Conservation (phyloP, 2,329 filamentous ascomycete species). For the Xylariaceae sp. region DNA sequence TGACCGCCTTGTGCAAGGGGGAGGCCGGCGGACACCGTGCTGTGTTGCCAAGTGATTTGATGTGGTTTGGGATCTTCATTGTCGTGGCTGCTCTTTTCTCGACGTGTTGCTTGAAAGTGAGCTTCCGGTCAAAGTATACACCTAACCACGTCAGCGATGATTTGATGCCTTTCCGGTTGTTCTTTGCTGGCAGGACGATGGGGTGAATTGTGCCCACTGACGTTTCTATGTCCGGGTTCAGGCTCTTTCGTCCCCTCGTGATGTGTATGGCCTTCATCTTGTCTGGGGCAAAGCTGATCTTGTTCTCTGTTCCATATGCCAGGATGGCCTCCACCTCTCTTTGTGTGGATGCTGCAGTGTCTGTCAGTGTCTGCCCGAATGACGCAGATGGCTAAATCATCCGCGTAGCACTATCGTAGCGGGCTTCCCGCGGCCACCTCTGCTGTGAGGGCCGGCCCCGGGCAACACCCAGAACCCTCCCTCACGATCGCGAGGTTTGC, state of each 20-base stretch:
- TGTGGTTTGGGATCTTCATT: not conserved
- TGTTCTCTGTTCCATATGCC: not conserved
- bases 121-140: not conserved
- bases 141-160: not conserved
- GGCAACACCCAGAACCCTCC: no score
- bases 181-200: not conserved
- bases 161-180: not conserved
- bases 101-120: not conserved
- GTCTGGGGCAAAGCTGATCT: not conserved
- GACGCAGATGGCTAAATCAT: not conserved
- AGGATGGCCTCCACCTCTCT: not conserved
- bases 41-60: not conserved
- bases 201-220: no score
- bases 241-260: not conserved
- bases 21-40: not conserved
- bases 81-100: not conserved
- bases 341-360: not conserved
- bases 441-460: no score
- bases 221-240: not conserved
- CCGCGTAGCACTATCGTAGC: not conserved
- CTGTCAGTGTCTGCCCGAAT: not conserved
- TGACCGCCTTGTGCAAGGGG: not conserved
- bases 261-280: not conserved
- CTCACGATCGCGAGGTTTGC: no score
- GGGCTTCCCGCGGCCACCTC: not conserved